Percentiles rank a stretch among this genome's conserved stretches.
Conservation (phyloP, 164 flowering plant species). For the Magnolia sinica region DNA sequence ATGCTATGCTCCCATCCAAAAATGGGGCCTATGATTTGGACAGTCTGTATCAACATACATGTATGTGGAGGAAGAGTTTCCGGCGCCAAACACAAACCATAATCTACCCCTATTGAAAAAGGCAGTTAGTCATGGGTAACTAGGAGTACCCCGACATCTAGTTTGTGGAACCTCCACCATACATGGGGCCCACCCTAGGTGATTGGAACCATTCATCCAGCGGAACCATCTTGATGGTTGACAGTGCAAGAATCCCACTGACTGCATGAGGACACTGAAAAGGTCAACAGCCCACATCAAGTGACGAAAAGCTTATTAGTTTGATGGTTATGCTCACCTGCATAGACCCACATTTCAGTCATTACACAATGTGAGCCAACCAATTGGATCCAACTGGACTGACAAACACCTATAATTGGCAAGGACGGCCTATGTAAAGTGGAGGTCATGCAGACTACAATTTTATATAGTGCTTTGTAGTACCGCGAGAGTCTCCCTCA, state of each 20-base stretch:
- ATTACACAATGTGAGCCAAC: neutral
- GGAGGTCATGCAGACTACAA: neutral
- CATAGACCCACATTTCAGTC: neutral
- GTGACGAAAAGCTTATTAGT: neutral
- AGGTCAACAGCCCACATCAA: neutral
- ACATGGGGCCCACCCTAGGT: neutral
- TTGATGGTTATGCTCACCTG: neutral
- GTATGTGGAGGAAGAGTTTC: neutral
- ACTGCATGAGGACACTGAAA: neutral
- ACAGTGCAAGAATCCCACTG: neutral
- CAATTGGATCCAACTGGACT: neutral
- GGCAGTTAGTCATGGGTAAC: neutral
- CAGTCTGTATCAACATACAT: neutral
- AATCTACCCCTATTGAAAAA: neutral
- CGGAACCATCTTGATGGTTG: neutral
- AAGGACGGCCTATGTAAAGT: neutral
- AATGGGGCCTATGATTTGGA: neutral
- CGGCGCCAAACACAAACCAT: neutral
- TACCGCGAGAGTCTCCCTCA: constrained; percentile 51
- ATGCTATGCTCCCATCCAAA: neutral
- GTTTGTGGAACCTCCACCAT: neutral
- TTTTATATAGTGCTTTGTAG: neutral
- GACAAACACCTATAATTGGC: neutral
- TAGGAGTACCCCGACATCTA: neutral
- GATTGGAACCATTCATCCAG: neutral